Evolutionary conservation across 176 grass and related monocot species (phyloP).

Genomic region (Paspalum vaginatum): DNA sequence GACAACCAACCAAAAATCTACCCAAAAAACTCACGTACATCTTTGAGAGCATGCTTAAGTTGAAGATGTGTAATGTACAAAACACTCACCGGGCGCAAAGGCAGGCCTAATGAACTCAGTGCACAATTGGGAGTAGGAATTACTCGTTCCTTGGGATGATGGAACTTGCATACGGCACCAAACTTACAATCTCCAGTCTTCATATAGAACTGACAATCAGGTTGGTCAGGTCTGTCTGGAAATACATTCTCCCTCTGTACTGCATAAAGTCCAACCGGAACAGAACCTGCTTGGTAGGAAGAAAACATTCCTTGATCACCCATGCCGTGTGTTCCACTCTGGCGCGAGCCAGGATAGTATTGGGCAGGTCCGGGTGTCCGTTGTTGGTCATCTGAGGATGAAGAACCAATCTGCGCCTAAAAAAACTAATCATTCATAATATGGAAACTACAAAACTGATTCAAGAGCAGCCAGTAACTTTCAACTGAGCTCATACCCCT

Average conservation of each 20-base stretch:
- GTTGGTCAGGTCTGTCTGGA: slow-evolving; percentile 92
- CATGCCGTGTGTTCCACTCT: slow-evolving; percentile 54
- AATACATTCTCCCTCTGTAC: slow-evolving; percentile 82
- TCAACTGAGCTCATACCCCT: background rate
- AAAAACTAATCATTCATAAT: slow-evolving; percentile 4
- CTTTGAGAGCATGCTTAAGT: background rate
- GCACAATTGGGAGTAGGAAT: slow-evolving; percentile 77
- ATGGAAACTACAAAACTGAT: background rate
- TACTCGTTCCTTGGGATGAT: slow-evolving; percentile 85
- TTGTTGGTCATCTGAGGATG: slow-evolving; percentile 74
- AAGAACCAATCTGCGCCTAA: slow-evolving; percentile 70
- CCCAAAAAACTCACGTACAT: background rate
- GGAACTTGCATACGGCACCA: slow-evolving; percentile 89
- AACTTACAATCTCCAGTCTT: slow-evolving; percentile 97
- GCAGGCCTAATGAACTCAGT: slow-evolving; percentile 68
- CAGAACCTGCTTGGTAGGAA: slow-evolving; percentile 72
- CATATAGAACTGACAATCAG: slow-evolving; percentile 94
- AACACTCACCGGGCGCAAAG: slow-evolving; percentile 75
- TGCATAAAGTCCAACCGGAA: slow-evolving; percentile 69
- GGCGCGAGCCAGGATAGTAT: slow-evolving; percentile 61
- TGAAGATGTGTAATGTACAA: background rate
- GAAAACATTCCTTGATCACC: slow-evolving; percentile 67
- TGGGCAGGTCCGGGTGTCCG: slow-evolving; percentile 47
- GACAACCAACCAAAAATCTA: background rate
- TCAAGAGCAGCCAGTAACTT: slow-evolving; percentile 26